Base-by-base conservation (phyloP, 345 rosid genomes). In the Mercurialis annua region DNA sequence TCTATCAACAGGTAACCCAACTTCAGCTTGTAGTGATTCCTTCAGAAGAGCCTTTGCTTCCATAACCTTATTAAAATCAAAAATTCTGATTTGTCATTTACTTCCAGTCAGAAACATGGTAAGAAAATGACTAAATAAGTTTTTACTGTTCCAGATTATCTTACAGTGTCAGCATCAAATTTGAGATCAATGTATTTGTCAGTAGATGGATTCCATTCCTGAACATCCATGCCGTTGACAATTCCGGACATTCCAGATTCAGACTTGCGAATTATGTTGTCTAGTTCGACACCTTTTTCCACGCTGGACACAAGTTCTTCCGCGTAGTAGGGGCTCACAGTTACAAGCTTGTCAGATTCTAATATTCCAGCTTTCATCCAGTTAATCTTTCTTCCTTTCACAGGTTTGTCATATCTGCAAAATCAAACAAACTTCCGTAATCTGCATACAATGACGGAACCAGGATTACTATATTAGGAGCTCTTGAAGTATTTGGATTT, bases 201-300 rank as follows among this genome's bases (percentile, higher is more conserved):
- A 11, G 84, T 78, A 8, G 82, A 73, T 7, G 98, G 96, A 66
- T 92, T 87, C 98, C 96, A 92, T 62, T 92, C 97, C 72, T 92
- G 96, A 77, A 90, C 89, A 67, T 92, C 97, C 97, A 92, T 90
- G 40, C 97, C 98, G 23, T 92, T 92, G 15, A 81, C 73, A 33
- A 92, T 87, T 27, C 98, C 97, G 6, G 81, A 71, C 44, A 92
- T 82, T 44, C 84, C 75, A 26, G 74, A 65, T n/a, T n/a, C n/a
- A n/a, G n/a, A n/a, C 67, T 10, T 75, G 18, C 98, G 89, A 50
- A 83, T 60, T 66, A 78, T 27, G 52, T 65, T 77, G 59, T 88
- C 89, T 67, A 92, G 68, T 67, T 92, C 98, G 31, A 90, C 97
- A 36, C 98, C 98, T 81, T 78, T 88, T 1, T 83, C 90, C 14